Evolutionary conservation across 768 basidiomycete species (phyloP), one percentile per base, ranked within the genome.

Genomic region (Mrakia frigida): DNA sequence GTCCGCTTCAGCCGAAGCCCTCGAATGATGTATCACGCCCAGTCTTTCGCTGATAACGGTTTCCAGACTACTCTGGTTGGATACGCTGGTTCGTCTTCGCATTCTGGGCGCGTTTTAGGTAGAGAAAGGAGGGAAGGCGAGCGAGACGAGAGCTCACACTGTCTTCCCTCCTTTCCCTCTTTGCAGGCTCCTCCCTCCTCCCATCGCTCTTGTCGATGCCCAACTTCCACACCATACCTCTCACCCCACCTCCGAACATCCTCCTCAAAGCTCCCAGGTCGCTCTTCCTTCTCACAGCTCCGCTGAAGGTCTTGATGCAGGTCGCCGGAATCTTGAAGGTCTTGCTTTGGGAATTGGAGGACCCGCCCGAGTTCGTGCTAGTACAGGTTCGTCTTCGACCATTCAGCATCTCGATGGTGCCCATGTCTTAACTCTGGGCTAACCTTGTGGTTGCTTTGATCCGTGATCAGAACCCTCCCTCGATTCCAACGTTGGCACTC

Each of bases 11-110:
- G 96, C 1, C 88, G 97, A 75, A 94, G 92, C 82, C 97, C 97
- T 16, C 87, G 97, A 73, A 98, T 98, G 93, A 96, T 98, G 93
- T 98, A 98, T 82, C 97, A 99, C 80, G 91, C 96, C 0, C 89
- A 96, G 82, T 94, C 92, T 81, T 92, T 99, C 81, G 91, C 92
- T 53, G 88, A 90, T 75, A 87, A 89, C 73, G 88, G 87, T 7
- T 97, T 92, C 82, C 84, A 87, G 76, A 93, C 93, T 2, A 88
- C 89, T 80, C 81, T 99, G 25, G 88, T 98, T 74, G 96, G 93
- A 23, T 97, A 97, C 82, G 85, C 86, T 84, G 94, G 96, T 93
- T 79, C 79, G 87, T 67, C 53, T 9, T 52, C 75, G 43, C 9
- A 0, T 52, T 53, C 50, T 23, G 14, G 25, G 16, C 52, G 39